These are phyloP conservation scores for Diaporthe citri DNA, from an alignment of 2,329 filamentous ascomycete genomes.

Conservation along the genomic window DNA sequence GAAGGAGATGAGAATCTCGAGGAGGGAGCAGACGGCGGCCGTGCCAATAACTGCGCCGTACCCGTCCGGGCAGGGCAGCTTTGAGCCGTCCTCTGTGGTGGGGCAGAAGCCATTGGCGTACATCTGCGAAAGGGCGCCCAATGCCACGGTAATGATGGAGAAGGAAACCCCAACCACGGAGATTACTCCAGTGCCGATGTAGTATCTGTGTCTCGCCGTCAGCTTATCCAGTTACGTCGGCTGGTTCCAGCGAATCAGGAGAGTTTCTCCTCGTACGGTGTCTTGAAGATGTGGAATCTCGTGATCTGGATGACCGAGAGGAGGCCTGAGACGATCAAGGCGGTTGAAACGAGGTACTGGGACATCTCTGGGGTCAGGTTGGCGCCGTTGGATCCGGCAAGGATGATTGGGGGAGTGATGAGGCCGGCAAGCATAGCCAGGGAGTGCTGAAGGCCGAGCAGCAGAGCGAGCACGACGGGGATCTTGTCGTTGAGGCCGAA, in stretches of 20 bases:
- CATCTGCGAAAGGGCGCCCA: slow-evolving; percentile 81
- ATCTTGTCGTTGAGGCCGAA: slow-evolving; percentile 86
- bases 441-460: slow-evolving; percentile 84
- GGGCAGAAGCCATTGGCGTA: slow-evolving; percentile 79
- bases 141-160: slow-evolving; percentile 79
- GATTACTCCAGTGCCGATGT: slow-evolving; percentile 82
- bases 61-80: slow-evolving; percentile 79
- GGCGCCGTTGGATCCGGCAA: slow-evolving; percentile 71
- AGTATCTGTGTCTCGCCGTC: slow-evolving; percentile 65
- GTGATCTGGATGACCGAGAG: slow-evolving; percentile 83
- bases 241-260: background rate
- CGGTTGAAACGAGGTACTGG: slow-evolving; percentile 84
- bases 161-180: slow-evolving; percentile 86
- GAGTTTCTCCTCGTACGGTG: slow-evolving; percentile 57
- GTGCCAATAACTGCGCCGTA: slow-evolving; percentile 84
- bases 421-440: slow-evolving; percentile 82
- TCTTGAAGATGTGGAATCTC: slow-evolving; percentile 78
- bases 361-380: slow-evolving; percentile 72
- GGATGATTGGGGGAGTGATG: slow-evolving; percentile 83
- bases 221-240: background rate
- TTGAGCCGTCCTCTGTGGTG: slow-evolving; percentile 70
- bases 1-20: slow-evolving; percentile 82
- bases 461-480: slow-evolving; percentile 78
- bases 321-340: slow-evolving; percentile 82
- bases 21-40: slow-evolving; percentile 70